Conservation (phyloP, 805 yeast genomes). For the Nakazawaea wickerhamii region DNA sequence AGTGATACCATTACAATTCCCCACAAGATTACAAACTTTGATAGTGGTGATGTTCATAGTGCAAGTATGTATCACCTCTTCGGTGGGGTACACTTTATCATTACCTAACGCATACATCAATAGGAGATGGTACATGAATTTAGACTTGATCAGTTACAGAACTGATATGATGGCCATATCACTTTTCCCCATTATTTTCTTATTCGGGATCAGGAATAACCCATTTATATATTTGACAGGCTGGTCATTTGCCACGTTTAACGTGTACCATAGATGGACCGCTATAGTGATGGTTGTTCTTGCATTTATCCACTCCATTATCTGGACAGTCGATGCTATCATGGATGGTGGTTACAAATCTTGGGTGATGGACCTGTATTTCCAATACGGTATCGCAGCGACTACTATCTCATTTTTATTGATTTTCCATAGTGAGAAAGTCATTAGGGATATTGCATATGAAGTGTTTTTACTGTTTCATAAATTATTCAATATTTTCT, state of each 20-base stretch:
- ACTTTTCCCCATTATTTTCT: slow-evolving; percentile 50
- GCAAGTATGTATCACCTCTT: slow-evolving; percentile 25
- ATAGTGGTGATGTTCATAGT: slow-evolving; percentile 27
- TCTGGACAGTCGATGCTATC: slow-evolving; percentile 39
- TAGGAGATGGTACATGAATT: slow-evolving; percentile 23
- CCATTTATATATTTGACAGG: slow-evolving; percentile 59
- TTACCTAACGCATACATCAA: slow-evolving; percentile 33
- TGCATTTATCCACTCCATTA: slow-evolving; percentile 49
- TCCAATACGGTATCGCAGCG: slow-evolving; percentile 31
- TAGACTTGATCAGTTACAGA: slow-evolving; percentile 46
- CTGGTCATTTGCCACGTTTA: slow-evolving; percentile 55
- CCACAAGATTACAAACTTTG: slow-evolving; percentile 19
- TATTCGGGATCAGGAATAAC: slow-evolving; percentile 73
- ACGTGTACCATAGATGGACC: slow-evolving; percentile 61
- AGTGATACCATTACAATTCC: slow-evolving; percentile 13
- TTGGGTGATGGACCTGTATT: slow-evolving; percentile 41
- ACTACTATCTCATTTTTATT: slow-evolving; percentile 15
- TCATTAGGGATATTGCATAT: slow-evolving; percentile 30
- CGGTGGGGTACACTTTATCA: slow-evolving; percentile 30
- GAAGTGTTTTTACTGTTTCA: slow-evolving; percentile 38
- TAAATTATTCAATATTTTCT: slow-evolving; percentile 31
- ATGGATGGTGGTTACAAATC: slow-evolving; percentile 34
- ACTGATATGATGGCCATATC: slow-evolving; percentile 45
- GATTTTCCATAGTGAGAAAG: slow-evolving; percentile 17
- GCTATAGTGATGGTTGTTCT: slow-evolving; percentile 47